A percentile compares a stretch with the other conserved stretches of the same genome.
Conservation (phyloP, 495 filamentous ascomycete species). For the Penicillium canescens region DNA sequence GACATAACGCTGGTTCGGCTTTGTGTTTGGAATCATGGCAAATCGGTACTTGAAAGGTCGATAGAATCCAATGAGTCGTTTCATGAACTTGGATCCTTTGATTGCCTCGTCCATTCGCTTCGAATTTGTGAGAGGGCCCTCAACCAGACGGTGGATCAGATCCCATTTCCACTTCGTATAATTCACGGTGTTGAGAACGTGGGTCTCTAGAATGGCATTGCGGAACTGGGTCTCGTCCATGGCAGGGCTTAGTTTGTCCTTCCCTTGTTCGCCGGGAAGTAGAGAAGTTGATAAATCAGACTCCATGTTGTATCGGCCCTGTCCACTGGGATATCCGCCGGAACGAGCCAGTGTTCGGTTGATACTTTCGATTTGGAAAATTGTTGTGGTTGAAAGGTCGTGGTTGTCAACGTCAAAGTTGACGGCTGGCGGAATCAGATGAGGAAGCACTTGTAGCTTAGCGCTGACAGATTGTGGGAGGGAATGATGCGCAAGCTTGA, state of each 20-base stretch:
- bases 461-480: slow-evolving; percentile 78
- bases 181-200: slow-evolving; percentile 80
- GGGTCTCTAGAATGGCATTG: slow-evolving; percentile 80
- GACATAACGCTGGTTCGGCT: slow-evolving; percentile 92
- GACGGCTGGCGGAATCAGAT: slow-evolving; percentile 74
- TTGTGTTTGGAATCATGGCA: slow-evolving; percentile 79
- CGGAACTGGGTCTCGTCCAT: slow-evolving; percentile 91
- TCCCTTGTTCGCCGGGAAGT: slow-evolving; percentile 60
- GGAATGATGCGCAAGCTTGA: slow-evolving; percentile 83
- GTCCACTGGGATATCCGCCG: slow-evolving; percentile 39
- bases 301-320: slow-evolving; percentile 46
- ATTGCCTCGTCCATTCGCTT: slow-evolving; percentile 94
- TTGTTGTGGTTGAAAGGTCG: slow-evolving; percentile 77
- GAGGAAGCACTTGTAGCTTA: slow-evolving; percentile 79
- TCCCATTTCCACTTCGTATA: slow-evolving; percentile 98
- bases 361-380: slow-evolving; percentile 97
- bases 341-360: slow-evolving; percentile 91
- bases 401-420: slow-evolving; percentile 68
- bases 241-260: slow-evolving; percentile 66
- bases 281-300: slow-evolving; percentile 44
- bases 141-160: slow-evolving; percentile 82
- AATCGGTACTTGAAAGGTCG: slow-evolving; percentile 97
- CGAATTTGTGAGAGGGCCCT: slow-evolving; percentile 88
- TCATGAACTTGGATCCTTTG: slow-evolving; percentile 92
- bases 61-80: slow-evolving; percentile 91